Evolutionary conservation across 768 basidiomycete species (phyloP).

Genomic region (Auriscalpium vulgare): DNA sequence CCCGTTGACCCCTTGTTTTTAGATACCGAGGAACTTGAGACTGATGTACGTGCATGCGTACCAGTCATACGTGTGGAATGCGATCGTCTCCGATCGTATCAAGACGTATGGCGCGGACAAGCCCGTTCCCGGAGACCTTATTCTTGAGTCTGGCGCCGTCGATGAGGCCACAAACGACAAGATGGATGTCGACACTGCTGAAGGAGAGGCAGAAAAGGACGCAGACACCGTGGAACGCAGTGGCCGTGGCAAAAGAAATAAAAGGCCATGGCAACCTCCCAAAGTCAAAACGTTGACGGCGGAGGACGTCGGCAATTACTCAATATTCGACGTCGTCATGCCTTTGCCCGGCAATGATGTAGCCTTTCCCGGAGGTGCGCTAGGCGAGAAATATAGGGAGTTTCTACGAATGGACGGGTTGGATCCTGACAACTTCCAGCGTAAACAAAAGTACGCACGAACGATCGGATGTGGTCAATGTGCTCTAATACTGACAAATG

Average conservation of each 20-base stretch:
- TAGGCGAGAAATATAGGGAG: slow-evolving; percentile 82
- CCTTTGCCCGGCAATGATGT: slow-evolving; percentile 96
- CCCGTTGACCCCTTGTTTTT: background rate
- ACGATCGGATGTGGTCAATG: background rate
- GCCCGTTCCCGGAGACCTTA: slow-evolving; percentile 85
- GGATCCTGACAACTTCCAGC: slow-evolving; percentile 81
- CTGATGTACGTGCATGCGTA: slow-evolving; percentile 99
- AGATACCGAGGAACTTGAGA: slow-evolving; percentile 94
- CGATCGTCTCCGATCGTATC: slow-evolving; percentile 91
- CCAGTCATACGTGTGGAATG: slow-evolving; percentile 98
- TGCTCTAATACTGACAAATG: background rate
- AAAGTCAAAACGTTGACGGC: slow-evolving; percentile 72
- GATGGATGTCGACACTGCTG: slow-evolving; percentile 23
- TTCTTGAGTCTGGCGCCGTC: slow-evolving; percentile 46
- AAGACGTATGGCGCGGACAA: slow-evolving; percentile 63
- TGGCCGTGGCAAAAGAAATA: slow-evolving; percentile 21
- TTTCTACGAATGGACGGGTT: slow-evolving; percentile 82
- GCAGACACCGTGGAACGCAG: slow-evolving; percentile 4
- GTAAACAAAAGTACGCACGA: slow-evolving; percentile 74
- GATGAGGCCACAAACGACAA: slow-evolving; percentile 24
- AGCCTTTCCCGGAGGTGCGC: slow-evolving; percentile 77
- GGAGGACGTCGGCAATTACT: slow-evolving; percentile 72
- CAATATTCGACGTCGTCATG: slow-evolving; percentile 93
- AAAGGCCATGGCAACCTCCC: slow-evolving; percentile 54
- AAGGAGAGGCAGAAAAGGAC: slow-evolving; percentile 22